Evolutionary conservation across 2,329 filamentous ascomycete genomes (phyloP), one percentile per base, ranked within the genome.

Genomic region (Talaromyces sp.): DNA sequence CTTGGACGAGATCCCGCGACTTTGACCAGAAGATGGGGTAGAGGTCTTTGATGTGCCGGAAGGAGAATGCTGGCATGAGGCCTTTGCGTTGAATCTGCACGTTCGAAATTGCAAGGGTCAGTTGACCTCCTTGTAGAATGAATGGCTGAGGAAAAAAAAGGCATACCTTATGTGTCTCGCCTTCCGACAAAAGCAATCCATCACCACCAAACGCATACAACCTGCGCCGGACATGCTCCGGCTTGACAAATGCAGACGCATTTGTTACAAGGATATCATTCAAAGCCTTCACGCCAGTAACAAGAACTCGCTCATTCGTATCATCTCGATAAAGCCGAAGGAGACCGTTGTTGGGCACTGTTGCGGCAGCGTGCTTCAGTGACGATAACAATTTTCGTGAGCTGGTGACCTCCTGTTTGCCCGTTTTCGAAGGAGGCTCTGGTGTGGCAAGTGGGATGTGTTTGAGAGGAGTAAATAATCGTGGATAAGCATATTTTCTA

Each of bases 1-100:
- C 83, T 22, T 84, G 76, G 3, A 88, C 86, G 70, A 88, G 84
- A 73, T 94, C 88, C 13, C 84, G 77, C 0, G 89, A 85, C 78
- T 96, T 96, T n/a, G 78, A 71, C 92, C 92, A 97, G 77, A 97
- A 96, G 7, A 90, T 79, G 0, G 92, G 89, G 71, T 96, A 95
- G 14, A 97, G 80, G 65, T 94, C 85, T 74, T 95, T 96, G 74
- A 96, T 82, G 71, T 96, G 91, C 19, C 92, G 86, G 73, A 92
- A 96, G n/a, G 88, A 84, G 75, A 97, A 97, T 1, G 92, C 91
- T 0, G 92, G 92, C 79, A 89, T 87, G n/a, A 96, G 84, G 65
- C 89, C 88, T 74, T 90, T 93, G 56, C 93, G 85, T 78, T 93
- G 90, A n/a, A 67, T 68, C 78, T 81, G 58, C 27, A 7, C 3